phyloP scores from a whole-genome alignment of 1,139 yeast genomes.

The Pichia sp. region DNA sequence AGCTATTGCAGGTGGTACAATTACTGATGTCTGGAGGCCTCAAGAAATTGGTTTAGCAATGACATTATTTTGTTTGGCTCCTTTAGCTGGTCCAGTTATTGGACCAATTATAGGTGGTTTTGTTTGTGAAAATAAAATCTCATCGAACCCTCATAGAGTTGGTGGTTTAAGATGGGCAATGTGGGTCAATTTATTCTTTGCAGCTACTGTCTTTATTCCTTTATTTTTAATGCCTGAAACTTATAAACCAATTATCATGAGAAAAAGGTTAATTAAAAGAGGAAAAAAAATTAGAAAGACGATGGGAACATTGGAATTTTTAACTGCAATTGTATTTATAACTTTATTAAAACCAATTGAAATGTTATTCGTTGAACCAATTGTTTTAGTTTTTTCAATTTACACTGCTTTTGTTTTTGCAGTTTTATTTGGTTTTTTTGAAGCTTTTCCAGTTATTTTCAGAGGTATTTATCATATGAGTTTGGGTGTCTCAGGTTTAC shows the following conservation, averaged over 20 bases:
- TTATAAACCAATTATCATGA: slow-evolving; percentile 55
- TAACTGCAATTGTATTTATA: slow-evolving; percentile 36
- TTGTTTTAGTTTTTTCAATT: slow-evolving; percentile 58
- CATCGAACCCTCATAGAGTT: slow-evolving; percentile 15
- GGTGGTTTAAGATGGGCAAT: slow-evolving; percentile 70
- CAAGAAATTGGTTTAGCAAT: slow-evolving; percentile 61
- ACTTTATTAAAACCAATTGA: slow-evolving; percentile 58
- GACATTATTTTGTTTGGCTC: slow-evolving; percentile 64
- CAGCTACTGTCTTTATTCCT: slow-evolving; percentile 59
- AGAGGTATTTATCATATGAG: slow-evolving; percentile 54
- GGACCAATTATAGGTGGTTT: slow-evolving; percentile 83
- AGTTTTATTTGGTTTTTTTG: slow-evolving; percentile 70
- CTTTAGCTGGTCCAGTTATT: slow-evolving; percentile 73
- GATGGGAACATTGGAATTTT: slow-evolving; percentile 27
- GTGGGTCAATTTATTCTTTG: slow-evolving; percentile 72
- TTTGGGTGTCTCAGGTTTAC: slow-evolving; percentile 56
- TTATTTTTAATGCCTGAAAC: slow-evolving; percentile 62
- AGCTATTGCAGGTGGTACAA: slow-evolving; percentile 82
- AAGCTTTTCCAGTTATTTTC: slow-evolving; percentile 70
- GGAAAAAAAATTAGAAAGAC: slow-evolving; percentile 41
- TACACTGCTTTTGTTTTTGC: slow-evolving; percentile 71
- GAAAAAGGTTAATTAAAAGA: slow-evolving; percentile 51
- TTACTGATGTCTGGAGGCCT: slow-evolving; percentile 70
- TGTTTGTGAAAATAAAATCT: slow-evolving; percentile 50
- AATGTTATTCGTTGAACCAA: slow-evolving; percentile 64